Conservation (phyloP, 345 rosid species). For the Nephelium lappaceum region DNA sequence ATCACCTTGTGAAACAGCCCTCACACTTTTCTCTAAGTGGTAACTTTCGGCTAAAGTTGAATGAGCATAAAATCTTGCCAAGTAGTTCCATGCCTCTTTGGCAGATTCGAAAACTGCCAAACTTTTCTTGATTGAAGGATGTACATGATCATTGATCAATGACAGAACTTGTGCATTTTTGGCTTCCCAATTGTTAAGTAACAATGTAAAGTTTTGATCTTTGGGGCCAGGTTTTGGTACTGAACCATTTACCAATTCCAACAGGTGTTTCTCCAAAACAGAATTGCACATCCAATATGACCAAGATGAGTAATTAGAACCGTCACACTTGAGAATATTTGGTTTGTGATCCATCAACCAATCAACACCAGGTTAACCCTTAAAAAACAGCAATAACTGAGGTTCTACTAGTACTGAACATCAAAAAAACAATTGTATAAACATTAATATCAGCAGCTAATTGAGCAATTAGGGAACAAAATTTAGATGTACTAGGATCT, state of each 20-base stretch:
- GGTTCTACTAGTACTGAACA: neutral
- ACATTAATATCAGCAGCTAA: neutral
- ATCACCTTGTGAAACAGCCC: neutral
- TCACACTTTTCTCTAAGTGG: neutral
- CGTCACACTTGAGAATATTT: neutral
- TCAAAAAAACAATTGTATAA: neutral
- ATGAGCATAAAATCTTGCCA: neutral
- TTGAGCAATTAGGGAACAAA: too few species aligned
- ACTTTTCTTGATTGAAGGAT: neutral
- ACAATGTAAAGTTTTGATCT: neutral
- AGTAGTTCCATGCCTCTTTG: constrained; percentile 1
- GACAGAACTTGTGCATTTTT: neutral
- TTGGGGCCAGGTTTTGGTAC: neutral
- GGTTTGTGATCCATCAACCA: neutral
- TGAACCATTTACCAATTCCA: neutral
- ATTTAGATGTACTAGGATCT: neutral
- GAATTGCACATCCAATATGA: neutral
- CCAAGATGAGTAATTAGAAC: constrained; percentile 1
- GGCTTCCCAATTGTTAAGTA: neutral
- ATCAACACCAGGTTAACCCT: neutral
- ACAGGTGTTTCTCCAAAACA: neutral
- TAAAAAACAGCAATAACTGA: neutral
- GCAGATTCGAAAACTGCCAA: neutral
- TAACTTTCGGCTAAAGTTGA: neutral
- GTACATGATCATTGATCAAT: neutral